A percentile compares a stretch with the other conserved stretches of the same genome.
These are phyloP conservation scores for Acacia melanoxylon DNA, from an alignment of 306 rosid genomes.

Conservation along the genomic window DNA sequence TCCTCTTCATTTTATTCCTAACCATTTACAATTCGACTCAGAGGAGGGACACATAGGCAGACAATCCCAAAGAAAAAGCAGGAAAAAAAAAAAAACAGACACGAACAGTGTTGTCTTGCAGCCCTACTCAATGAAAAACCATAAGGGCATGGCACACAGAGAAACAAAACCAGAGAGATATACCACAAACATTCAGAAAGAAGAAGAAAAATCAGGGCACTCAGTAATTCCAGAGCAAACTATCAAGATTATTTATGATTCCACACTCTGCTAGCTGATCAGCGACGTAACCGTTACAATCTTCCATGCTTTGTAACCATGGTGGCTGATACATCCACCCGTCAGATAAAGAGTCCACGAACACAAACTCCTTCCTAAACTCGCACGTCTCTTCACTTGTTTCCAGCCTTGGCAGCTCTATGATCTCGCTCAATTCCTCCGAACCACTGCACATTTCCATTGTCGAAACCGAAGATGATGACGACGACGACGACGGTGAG, in stretches of 20 bases:
- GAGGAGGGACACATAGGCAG: not conserved
- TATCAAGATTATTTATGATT: constrained; percentile 36
- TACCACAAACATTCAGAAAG: constrained; percentile 11
- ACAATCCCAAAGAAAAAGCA: not conserved
- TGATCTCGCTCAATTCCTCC: constrained; percentile 73
- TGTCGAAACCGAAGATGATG: constrained; percentile 32
- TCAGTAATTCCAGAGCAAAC: constrained; percentile 41
- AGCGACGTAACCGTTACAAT: constrained; percentile 15
- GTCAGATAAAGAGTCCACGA: constrained; percentile 48
- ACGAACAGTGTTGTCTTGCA: not conserved
- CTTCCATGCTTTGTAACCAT: constrained; percentile 51
- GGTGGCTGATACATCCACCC: constrained; percentile 72
- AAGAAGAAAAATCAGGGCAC: not conserved
- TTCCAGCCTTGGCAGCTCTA: constrained; percentile 66
- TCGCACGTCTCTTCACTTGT: constrained; percentile 39
- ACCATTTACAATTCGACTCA: constrained; percentile 42
- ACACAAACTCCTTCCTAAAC: constrained; percentile 58
- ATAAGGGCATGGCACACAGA: constrained; percentile 36
- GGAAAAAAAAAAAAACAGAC: not conserved
- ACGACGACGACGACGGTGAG: constrained; percentile 9
- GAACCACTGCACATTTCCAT: constrained; percentile 41
- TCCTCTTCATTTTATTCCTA: constrained; percentile 27
- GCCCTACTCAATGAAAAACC: constrained; percentile 47
- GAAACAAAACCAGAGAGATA: not conserved
- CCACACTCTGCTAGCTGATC: constrained; percentile 28